Base-by-base conservation (phyloP, 2,329 filamentous ascomycete genomes). In the Cryphonectria parasitica region DNA sequence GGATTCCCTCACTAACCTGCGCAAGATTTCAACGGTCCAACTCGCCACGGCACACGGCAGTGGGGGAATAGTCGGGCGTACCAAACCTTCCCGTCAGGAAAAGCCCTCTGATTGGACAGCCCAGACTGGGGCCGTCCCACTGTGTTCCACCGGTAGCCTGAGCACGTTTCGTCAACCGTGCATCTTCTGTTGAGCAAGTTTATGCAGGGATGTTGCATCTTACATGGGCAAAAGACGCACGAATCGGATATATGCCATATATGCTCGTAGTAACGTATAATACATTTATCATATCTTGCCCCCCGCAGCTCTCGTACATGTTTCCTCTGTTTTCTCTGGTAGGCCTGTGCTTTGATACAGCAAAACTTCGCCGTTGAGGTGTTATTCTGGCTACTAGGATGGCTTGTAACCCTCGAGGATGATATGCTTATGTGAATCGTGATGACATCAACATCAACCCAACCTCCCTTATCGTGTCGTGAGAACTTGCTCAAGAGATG, bases 161-260 rank as follows among this genome's bases (percentile, higher is more conserved):
- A 68, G 66, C 66, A 68, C 28, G 66, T 68, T 68, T 68, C 66
- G 66, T 45, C 60, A 34, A 31, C 60, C 6, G 28, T 54, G 17
- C 31, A 19, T 39, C 8, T 54, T 66, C 19, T 28, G 19, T 31
- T 68, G 66, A 68, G 66, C 66, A 68, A 68, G 66, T 68, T 68
- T 68, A n/a, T 68, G 66, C 66, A 64, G 66, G 66, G 66, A 64
- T 63, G 25, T 4, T n/a, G 66, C 58, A 54, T 61, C 58, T 19
- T 6, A 10, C 13, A 25, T 36, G 28, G 45, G 36, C 36, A 22
- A 34, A 34, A 19, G 56, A 60, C 56, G 56, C 58, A 19, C 58
- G 22, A 61, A 61, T 61, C 58, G 31, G 19, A n/a, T 34, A 13
- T 34, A 19, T 39, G 58, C 58, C 58, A 39, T 61, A 61, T 61